Percentiles rank a stretch among this genome's conserved stretches.
Conservation (phyloP, 352 stramenopile species). For the Globisporangium ultimum region DNA sequence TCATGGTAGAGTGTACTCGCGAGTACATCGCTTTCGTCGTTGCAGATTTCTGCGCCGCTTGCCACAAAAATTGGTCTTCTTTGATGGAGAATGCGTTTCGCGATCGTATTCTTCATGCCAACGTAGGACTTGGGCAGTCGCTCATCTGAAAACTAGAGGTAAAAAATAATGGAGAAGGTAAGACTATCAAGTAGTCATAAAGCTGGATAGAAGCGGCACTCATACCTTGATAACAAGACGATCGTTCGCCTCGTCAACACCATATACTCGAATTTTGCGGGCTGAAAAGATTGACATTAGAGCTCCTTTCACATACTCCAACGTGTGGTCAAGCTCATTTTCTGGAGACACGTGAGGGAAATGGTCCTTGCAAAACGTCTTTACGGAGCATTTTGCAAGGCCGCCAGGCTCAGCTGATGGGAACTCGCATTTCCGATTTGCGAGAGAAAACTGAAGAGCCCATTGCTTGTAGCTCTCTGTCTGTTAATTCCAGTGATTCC, state of each 20-base stretch:
- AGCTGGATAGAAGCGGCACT: background rate
- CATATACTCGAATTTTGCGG: conserved; percentile 58
- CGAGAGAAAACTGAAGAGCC: conserved; percentile 59
- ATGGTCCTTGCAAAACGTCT: conserved; percentile 74
- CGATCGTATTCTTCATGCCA: conserved; percentile 28
- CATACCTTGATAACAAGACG: conserved; percentile 63
- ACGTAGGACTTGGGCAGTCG: conserved; percentile 37
- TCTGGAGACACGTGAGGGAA: conserved; percentile 74
- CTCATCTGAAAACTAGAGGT: conserved; percentile 55
- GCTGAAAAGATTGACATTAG: conserved; percentile 57
- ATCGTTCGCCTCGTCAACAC: conserved; percentile 34
- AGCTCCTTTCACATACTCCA: conserved; percentile 62
- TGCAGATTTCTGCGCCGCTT: conserved; percentile 6
- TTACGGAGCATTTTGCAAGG: conserved; percentile 56
- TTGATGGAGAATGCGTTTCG: conserved; percentile 28
- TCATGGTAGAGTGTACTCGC: conserved; percentile 32
- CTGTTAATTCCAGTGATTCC: conserved; percentile 10
- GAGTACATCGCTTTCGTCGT: conserved; percentile 20
- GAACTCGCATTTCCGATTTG: conserved; percentile 34
- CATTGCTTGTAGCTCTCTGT: conserved; percentile 76
- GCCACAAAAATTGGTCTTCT: conserved; percentile 14
- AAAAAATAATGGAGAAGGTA: background rate
- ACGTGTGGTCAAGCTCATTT: conserved; percentile 73
- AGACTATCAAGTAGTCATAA: conserved; percentile 4
- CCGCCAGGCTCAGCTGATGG: conserved; percentile 31